Base-by-base conservation (phyloP, 805 yeast genomes). In the Ogataea siamensis region DNA sequence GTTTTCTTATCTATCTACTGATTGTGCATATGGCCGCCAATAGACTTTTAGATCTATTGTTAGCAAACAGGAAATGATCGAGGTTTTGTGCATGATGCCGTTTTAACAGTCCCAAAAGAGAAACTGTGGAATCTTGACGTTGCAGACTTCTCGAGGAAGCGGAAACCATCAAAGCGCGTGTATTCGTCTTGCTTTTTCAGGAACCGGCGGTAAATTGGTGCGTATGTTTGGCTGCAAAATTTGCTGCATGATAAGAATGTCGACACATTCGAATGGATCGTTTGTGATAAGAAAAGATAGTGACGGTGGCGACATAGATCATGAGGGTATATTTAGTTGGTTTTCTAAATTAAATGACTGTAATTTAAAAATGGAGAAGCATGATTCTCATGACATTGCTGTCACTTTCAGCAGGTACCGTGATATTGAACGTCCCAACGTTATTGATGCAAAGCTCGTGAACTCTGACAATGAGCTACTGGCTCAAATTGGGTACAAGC, bases 401-500 rank as follows among this genome's bases (percentile, higher is more conserved):
- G 36, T 47, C 12, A 32, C 45, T 2, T 47, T 34, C 40, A 47
- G 51, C 34, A 45, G 25, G 27, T 47, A 45, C 32, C 42, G 43
- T 19, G 44, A 40, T n/a, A 27, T 37, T 4, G 39, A 40, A 11
- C 40, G 42, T 15, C 46, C 42, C 20, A 39, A 53, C 12, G 32
- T 45, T 31, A 57, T 60, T 37, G 63, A 60, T 37, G 58, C 66
- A 5, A 47, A 43, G 8, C 37, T 47, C 9, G 61, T 53, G 12
- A 39, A 28, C 1, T 46, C 58, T 32, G 61, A 64, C 44, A 50
- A 64, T 49, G 51, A 58, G 43, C 47, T 67, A 57, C 45, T 74
- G 12, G 60, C 71, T 7, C 77, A 77, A 46, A 74, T 83, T 37
- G 84, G 84, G 17, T 78, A 77, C 56, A 76, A 76, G 55, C 82